Base-by-base conservation (phyloP, 805 yeast species). In the Middelhovenomyces tepae region DNA sequence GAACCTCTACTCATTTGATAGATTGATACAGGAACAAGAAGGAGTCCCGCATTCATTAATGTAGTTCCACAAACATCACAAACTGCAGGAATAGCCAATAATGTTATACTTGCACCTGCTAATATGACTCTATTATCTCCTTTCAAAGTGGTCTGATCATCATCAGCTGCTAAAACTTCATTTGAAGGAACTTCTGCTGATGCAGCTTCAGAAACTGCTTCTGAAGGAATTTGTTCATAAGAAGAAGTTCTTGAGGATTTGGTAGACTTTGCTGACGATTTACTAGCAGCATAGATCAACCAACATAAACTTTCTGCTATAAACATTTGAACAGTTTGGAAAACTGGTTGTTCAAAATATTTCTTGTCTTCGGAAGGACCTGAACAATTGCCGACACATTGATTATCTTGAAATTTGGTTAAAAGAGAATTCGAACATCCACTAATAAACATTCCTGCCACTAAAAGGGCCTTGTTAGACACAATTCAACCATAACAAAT, bases 1-100 rank as follows among this genome's bases (percentile, higher is more conserved):
- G 85, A 71, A 2, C 93, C 91, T 43, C 93, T 62, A n/a, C 80
- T 75, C 93, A 82, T 82, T 53, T 82, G 93, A 54, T 80, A 82
- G 31, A 81, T 69, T 1, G 86, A 78, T 6, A 81, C 91, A 0
- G 91, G 89, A 1, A 77, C 75, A 54, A 74, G 75, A 16, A 79
- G 53, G 39, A 82, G 62, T 0, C 91, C 91, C n/a, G 80, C 52
- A 46, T 81, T 78, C 74, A 81, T 67, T 43, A 82, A 56, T 0
- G 91, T 81, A 1, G 93, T 82, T 3, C 78, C 89, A 22, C 67
- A 46, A 31, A 81, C 63, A 53, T 82, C 93, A 55, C 86, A 78
- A 6, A 69, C 49, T 1, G 91, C 72, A 1, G 91, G 91, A 27
- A 78, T 51, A 0, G 81, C 60, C 31, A 73, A 49, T n/a, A n/a